These are phyloP conservation scores for Tylopilus felleus DNA, from an alignment of 768 basidiomycete species.

Conservation along the genomic window DNA sequence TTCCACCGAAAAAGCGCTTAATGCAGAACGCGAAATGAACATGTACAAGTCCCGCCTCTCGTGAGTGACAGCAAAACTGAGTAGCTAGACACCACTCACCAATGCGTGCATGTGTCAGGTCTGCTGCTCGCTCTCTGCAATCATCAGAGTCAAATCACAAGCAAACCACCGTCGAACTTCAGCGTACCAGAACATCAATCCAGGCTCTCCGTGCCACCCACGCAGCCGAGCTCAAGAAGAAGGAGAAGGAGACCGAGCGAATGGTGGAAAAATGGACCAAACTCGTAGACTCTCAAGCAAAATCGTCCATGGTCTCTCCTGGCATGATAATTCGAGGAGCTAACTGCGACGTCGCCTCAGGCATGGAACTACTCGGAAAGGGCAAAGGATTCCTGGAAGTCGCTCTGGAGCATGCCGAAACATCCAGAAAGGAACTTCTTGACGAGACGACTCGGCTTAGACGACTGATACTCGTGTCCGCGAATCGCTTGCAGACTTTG, in stretches of 20 bases:
- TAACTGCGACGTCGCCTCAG: conserved; percentile 48
- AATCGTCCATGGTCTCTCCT: conserved; percentile 45
- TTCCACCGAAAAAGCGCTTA: conserved; percentile 58
- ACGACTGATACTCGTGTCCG: conserved; percentile 54
- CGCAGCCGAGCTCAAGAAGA: conserved; percentile 71
- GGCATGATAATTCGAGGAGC: conserved; percentile 51
- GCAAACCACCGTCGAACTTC: conserved; percentile 64
- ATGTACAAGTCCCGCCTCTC: conserved; percentile 65
- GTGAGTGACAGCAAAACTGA: conserved; percentile 43
- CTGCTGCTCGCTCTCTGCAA: conserved; percentile 51
- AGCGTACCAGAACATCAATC: conserved; percentile 64
- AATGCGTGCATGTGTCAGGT: conserved; percentile 31
- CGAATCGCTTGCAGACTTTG: conserved; percentile 62
- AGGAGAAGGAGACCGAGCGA: conserved; percentile 75
- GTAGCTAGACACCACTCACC: conserved; percentile 6
- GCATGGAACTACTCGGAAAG: conserved; percentile 44
- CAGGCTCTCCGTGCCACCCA: conserved; percentile 69
- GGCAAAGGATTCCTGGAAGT: conserved; percentile 58
- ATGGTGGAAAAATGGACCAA: conserved; percentile 74
- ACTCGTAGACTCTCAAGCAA: conserved; percentile 64
- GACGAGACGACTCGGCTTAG: conserved; percentile 66
- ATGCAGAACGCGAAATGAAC: conserved; percentile 76
- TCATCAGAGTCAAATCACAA: conserved; percentile 65
- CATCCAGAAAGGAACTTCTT: conserved; percentile 53
- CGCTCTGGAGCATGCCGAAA: conserved; percentile 72